phyloP scores from a whole-genome alignment of 2,329 filamentous ascomycete species.

The Zopfia rhizophila region DNA sequence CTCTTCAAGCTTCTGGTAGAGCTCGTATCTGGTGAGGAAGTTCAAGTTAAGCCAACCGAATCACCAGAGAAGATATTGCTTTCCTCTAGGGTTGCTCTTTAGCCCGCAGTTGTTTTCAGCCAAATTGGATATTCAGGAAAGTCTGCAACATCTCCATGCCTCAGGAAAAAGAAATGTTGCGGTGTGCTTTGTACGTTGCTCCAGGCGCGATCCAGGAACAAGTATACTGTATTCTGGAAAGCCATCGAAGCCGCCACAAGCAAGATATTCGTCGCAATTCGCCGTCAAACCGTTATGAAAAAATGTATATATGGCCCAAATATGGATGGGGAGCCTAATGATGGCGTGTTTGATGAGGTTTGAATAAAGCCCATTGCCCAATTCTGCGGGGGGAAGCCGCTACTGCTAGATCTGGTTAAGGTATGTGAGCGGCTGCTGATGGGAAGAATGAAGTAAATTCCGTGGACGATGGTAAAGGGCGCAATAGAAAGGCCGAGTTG shows the following conservation, averaged over 20 bases:
- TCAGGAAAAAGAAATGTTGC: constrained; percentile 24
- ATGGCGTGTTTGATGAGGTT: constrained; percentile 15
- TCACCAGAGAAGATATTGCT: constrained; percentile 20
- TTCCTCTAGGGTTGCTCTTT: constrained; percentile 16
- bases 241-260: constrained; percentile 19
- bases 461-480: no score
- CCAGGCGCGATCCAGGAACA: constrained; percentile 19
- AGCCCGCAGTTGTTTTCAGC: no score
- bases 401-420: constrained; percentile 1
- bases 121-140: no score
- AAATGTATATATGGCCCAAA: constrained; percentile 22
- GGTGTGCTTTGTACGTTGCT: constrained; percentile 8
- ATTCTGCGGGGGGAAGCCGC: constrained; percentile 16
- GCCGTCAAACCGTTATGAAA: constrained; percentile 20
- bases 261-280: constrained; percentile 20
- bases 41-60: constrained; percentile 13
- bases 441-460: no score
- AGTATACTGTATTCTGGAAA: constrained; percentile 14
- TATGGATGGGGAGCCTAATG: constrained; percentile 18
- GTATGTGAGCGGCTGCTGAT: no score
- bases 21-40: background rate
- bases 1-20: constrained; percentile 8
- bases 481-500: no score
- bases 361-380: constrained; percentile 17
- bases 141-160: constrained; percentile 13